Evolutionary conservation across 2,329 filamentous ascomycete species (phyloP).

Genomic region (Arthrobotrys conoides): DNA sequence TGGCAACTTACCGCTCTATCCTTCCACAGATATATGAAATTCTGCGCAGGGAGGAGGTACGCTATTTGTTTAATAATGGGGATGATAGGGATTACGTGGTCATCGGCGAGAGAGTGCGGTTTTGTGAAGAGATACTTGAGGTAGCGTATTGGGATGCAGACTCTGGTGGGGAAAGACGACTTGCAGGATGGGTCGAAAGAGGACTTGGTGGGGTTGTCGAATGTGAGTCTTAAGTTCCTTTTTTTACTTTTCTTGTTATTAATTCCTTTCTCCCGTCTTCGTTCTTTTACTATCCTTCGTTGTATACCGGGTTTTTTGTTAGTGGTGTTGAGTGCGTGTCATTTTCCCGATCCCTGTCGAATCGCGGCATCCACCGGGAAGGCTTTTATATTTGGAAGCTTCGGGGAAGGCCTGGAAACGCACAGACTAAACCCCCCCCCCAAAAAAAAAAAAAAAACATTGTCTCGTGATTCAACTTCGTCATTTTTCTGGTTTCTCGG

Average conservation of each 20-base stretch:
- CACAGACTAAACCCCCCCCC: constrained; percentile 13
- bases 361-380: constrained; percentile 2
- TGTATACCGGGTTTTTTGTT: background rate
- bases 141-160: constrained; percentile 58
- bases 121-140: constrained; percentile 52
- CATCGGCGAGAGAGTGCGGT: constrained; percentile 27
- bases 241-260: constrained; percentile 1
- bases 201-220: constrained; percentile 42
- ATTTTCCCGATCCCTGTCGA: constrained; percentile 9
- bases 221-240: constrained; percentile 35
- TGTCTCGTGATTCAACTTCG: constrained; percentile 12
- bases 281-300: background rate
- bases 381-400: constrained; percentile 12
- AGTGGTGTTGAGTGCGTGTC: constrained; percentile 24
- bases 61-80: constrained; percentile 29
- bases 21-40: constrained; percentile 44
- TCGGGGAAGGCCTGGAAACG: constrained; percentile 24
- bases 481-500: background rate
- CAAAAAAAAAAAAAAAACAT: too few relatives aligned
- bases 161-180: constrained; percentile 40
- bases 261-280: background rate
- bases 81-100: constrained; percentile 21
- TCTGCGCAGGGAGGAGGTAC: constrained; percentile 34
- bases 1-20: constrained; percentile 23
- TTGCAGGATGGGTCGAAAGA: constrained; percentile 54